Conservation (phyloP, 2,329 filamentous ascomycete genomes). For the Neofusicoccum laricinum region DNA sequence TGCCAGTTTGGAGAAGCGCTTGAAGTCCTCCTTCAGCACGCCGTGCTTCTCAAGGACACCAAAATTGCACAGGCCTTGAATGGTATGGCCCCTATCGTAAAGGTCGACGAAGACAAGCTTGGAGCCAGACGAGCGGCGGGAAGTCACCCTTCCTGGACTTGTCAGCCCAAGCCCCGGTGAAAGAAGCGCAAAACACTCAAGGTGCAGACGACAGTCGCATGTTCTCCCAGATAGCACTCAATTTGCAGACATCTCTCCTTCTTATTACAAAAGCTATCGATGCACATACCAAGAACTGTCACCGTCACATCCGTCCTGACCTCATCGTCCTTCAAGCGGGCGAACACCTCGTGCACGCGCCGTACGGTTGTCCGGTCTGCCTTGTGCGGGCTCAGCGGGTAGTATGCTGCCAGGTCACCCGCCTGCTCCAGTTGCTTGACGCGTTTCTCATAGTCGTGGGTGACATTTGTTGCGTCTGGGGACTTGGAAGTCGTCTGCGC, state of each 20-base stretch:
- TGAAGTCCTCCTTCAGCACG: conserved; percentile 47
- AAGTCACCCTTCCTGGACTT: conserved; percentile 67
- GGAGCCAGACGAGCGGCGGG: conserved; percentile 67
- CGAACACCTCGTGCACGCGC: conserved; percentile 27
- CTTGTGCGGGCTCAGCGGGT: conserved; percentile 43
- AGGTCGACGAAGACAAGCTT: conserved; percentile 85
- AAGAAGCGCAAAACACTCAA: not conserved
- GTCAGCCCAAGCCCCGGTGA: conserved; percentile 23
- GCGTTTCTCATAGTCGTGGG: conserved; percentile 48
- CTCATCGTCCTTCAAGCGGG: conserved; percentile 26
- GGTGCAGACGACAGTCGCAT: not conserved
- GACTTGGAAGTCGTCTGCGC: conserved; percentile 21
- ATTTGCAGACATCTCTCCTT: not conserved
- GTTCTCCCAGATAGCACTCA: not conserved
- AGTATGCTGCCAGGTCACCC: conserved; percentile 50
- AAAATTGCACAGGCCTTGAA: conserved; percentile 76
- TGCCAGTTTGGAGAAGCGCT: conserved; percentile 62
- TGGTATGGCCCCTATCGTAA: conserved; percentile 64
- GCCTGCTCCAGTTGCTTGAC: conserved; percentile 50
- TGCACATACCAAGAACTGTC: conserved; percentile 33
- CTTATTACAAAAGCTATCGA: conserved; percentile 1
- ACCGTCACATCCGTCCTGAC: conserved; percentile 28
- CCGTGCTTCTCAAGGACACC: conserved; percentile 46
- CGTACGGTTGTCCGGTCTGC: conserved; percentile 19
- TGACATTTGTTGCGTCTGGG: not conserved